phyloP scores from a whole-genome alignment of 192 early-diverging fungal species.

The Geosiphon pyriformis region DNA sequence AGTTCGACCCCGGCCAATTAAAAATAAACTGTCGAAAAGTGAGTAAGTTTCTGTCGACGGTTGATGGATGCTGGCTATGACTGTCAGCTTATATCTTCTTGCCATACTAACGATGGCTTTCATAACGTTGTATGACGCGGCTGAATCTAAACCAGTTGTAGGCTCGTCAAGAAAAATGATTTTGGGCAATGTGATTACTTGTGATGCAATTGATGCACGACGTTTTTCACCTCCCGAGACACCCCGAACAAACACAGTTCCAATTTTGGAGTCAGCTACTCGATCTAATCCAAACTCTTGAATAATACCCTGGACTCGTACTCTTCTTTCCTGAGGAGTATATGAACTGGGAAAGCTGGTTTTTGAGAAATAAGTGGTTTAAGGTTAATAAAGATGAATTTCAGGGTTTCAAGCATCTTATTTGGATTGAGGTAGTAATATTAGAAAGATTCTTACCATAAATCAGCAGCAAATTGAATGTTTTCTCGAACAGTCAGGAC shows the following conservation, averaged over 20 bases:
- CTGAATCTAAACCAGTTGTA: constrained; percentile 70
- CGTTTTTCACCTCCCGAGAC: constrained; percentile 64
- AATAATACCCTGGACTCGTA: constrained; percentile 54
- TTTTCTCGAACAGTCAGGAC: constrained; percentile 66
- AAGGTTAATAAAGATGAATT: background rate
- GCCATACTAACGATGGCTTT: constrained; percentile 55
- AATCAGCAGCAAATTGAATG: constrained; percentile 67
- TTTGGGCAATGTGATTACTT: constrained; percentile 55
- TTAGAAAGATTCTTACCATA: no score
- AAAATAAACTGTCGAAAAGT: constrained; percentile 39
- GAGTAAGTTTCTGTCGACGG: constrained; percentile 41
- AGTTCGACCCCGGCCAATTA: constrained; percentile 32
- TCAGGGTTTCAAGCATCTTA: constrained; percentile 18
- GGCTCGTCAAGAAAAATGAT: constrained; percentile 83
- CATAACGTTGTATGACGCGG: constrained; percentile 62
- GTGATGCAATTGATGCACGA: constrained; percentile 54
- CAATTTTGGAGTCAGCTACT: constrained; percentile 51
- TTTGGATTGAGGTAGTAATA: no score
- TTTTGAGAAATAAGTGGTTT: constrained; percentile 52
- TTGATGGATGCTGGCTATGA: constrained; percentile 47
- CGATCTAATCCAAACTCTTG: constrained; percentile 51
- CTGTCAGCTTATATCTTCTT: constrained; percentile 38
- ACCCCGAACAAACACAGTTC: constrained; percentile 54
- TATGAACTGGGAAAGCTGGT: constrained; percentile 57
- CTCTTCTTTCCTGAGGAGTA: constrained; percentile 42